These are phyloP conservation scores for Aspergillus floridensis DNA, from an alignment of 2,329 filamentous ascomycete species.

Conservation along the genomic window DNA sequence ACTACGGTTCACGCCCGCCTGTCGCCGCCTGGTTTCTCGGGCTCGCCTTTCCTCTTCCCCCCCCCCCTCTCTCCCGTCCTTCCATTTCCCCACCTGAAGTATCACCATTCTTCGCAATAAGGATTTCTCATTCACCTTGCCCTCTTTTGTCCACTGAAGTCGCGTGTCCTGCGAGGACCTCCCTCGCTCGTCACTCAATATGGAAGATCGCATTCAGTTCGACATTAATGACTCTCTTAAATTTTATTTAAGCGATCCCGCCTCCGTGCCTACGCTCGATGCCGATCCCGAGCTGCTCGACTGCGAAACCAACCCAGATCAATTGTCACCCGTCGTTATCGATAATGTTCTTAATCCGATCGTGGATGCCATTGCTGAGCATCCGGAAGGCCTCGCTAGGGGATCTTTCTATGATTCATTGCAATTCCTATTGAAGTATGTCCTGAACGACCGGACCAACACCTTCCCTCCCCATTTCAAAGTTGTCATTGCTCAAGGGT, in stretches of 20 bases:
- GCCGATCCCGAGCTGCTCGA: slow-evolving; percentile 80
- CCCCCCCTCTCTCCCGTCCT: neutral
- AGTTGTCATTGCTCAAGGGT: slow-evolving; percentile 38
- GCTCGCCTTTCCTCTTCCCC: slow-evolving; percentile 15
- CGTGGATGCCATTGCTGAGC: slow-evolving; percentile 86
- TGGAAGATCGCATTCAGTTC: slow-evolving; percentile 69
- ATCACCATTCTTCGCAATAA: neutral
- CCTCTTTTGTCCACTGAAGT: neutral
- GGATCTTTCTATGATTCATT: slow-evolving; percentile 83
- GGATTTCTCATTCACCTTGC: neutral
- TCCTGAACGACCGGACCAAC: slow-evolving; percentile 50
- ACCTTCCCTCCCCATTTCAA: slow-evolving; percentile 22
- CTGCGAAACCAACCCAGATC: slow-evolving; percentile 87
- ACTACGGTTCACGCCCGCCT: slow-evolving; percentile 13
- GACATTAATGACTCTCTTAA: slow-evolving; percentile 97
- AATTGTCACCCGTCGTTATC: slow-evolving; percentile 72
- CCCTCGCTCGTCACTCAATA: slow-evolving; percentile 49
- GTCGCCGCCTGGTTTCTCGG: slow-evolving; percentile 5
- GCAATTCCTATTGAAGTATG: slow-evolving; percentile 95
- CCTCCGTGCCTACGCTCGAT: slow-evolving; percentile 77
- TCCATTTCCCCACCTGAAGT: neutral
- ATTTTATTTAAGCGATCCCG: slow-evolving; percentile 91
- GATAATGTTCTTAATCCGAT: slow-evolving; percentile 88
- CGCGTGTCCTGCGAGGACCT: slow-evolving; percentile 16
- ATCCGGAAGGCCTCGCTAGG: slow-evolving; percentile 80